Percentiles rank a stretch among this genome's conserved stretches.
Conservation (phyloP, 805 yeast species). For the Pichia heedii region DNA sequence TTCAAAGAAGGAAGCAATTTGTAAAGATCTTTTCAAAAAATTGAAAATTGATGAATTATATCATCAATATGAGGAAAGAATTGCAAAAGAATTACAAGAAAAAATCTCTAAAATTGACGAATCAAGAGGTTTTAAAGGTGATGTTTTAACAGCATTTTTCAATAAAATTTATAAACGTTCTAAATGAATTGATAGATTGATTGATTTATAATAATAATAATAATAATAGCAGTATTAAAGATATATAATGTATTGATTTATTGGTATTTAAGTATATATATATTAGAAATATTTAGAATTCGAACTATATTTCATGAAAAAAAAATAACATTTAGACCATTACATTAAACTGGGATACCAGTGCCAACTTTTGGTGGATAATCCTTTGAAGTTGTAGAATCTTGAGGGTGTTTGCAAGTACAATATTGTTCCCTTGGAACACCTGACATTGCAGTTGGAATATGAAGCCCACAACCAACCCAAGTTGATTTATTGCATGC, state of each 20-base stretch:
- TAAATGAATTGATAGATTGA: constrained; percentile 35
- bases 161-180: constrained; percentile 89
- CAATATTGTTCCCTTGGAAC: constrained; percentile 32
- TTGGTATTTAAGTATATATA: too few species aligned
- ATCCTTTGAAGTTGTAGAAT: constrained; percentile 19
- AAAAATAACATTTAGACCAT: too few species aligned
- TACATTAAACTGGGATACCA: constrained; percentile 19
- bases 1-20: constrained; percentile 51
- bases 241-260: background rate
- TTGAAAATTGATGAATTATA: constrained; percentile 64
- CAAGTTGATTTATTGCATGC: constrained; percentile 28
- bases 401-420: constrained; percentile 23
- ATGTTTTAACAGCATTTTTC: constrained; percentile 77
- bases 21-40: constrained; percentile 66
- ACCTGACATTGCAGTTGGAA: constrained; percentile 32
- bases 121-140: constrained; percentile 83
- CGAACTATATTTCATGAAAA: too few species aligned
- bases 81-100: constrained; percentile 53
- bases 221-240: background rate
- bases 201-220: background rate
- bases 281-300: too few species aligned
- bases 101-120: constrained; percentile 75
- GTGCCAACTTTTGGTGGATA: constrained; percentile 32
- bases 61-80: constrained; percentile 71
- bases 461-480: constrained; percentile 39